Evolutionary conservation across 805 yeast species (phyloP).

Genomic region (Spencermartinsiella europaea): DNA sequence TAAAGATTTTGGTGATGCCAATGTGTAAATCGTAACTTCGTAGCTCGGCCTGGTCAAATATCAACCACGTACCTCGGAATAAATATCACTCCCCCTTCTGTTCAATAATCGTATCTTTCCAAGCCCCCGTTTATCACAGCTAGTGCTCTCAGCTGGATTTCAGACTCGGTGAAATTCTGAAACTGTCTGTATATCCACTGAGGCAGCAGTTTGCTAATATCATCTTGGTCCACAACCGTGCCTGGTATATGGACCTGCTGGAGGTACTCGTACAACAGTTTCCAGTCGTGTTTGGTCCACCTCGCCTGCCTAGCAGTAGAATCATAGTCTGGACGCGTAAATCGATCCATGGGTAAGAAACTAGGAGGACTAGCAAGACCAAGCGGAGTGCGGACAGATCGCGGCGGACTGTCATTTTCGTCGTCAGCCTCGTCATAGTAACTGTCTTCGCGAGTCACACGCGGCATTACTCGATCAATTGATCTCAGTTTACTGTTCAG

Average conservation of each 20-base stretch:
- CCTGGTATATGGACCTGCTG: constrained; percentile 4
- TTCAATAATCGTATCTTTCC: no score
- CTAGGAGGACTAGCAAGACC: background rate
- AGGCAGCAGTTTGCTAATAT: background rate
- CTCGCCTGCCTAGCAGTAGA: no score
- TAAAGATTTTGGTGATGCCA: background rate
- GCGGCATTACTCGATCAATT: background rate
- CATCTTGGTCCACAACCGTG: background rate
- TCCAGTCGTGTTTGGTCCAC: constrained; percentile 15
- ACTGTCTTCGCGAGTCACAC: background rate
- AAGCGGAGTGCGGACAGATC: background rate
- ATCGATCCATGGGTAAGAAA: background rate
- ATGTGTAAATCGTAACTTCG: no score
- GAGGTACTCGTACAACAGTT: constrained; percentile 2
- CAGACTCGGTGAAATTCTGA: constrained; percentile 8
- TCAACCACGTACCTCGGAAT: no score
- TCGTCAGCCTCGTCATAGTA: background rate
- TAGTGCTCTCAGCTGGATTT: constrained; percentile 13
- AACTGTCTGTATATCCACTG: constrained; percentile 3
- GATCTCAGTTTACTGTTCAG: background rate
- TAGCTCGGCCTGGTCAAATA: no score
- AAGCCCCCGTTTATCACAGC: constrained; percentile 6
- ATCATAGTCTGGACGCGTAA: background rate
- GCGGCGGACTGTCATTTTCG: background rate
- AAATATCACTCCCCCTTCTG: no score